Conservation (phyloP, 2,329 filamentous ascomycete species). For the Aspergillus sp. region DNA sequence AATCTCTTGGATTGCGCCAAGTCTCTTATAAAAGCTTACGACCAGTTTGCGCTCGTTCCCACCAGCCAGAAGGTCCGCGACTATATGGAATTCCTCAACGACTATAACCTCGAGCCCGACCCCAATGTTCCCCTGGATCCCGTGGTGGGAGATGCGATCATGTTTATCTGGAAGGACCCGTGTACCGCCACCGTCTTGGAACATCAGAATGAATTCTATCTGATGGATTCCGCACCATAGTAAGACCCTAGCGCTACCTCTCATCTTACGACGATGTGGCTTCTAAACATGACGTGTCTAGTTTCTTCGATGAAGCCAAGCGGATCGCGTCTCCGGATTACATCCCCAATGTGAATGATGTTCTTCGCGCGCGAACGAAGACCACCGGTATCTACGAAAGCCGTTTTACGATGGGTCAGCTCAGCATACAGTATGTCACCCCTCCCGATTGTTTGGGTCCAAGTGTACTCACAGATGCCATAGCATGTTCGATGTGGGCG, state of each 20-base stretch:
- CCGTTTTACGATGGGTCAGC: conserved; percentile 94
- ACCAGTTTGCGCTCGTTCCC: conserved; percentile 83
- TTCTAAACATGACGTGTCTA: conserved; percentile 40
- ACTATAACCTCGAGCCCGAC: conserved; percentile 88
- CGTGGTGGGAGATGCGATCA: conserved; percentile 78
- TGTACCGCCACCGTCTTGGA: conserved; percentile 81
- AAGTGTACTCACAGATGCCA: conserved; percentile 22
- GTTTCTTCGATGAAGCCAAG: conserved; percentile 91
- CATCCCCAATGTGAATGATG: conserved; percentile 89
- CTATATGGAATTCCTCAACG: conserved; percentile 74
- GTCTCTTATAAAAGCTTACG: conserved; percentile 85
- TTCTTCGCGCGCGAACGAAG: conserved; percentile 92
- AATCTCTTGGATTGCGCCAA: conserved; percentile 97
- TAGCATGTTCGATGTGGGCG: conserved; percentile 99
- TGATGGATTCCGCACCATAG: conserved; percentile 99
- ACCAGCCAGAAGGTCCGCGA: conserved; percentile 69
- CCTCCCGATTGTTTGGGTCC: conserved; percentile 1
- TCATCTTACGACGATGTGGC: conserved; percentile 15
- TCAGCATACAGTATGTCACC: conserved; percentile 87
- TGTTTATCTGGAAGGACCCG: conserved; percentile 86
- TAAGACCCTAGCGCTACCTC: conserved; percentile 50
- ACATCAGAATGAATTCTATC: conserved; percentile 94
- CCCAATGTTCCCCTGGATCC: conserved; percentile 80
- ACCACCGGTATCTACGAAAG: conserved; percentile 99
- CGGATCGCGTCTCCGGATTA: conserved; percentile 84